A percentile compares a stretch with the other conserved stretches of the same genome.
Conservation (phyloP, 2,329 filamentous ascomycete genomes). For the Pseudogymnoascus sp. region DNA sequence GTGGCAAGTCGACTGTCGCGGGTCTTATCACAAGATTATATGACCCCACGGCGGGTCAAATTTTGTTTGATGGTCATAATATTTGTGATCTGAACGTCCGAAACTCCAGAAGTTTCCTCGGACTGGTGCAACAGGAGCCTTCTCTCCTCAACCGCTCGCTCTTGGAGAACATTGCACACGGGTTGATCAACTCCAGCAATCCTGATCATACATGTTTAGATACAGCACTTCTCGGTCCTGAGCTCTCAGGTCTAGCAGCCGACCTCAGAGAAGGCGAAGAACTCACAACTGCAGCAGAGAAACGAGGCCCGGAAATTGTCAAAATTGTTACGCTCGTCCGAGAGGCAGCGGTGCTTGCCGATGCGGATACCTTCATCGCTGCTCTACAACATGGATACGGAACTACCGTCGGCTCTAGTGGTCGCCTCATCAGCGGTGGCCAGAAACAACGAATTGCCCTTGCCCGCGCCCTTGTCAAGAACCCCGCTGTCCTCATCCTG, state of each 20-base stretch:
- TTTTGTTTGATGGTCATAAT: conserved; percentile 32
- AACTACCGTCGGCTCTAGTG: conserved; percentile 17
- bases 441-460: conserved; percentile 76
- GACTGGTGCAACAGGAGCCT: conserved; percentile 20
- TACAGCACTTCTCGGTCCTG: conserved; percentile 40
- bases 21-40: conserved; percentile 51
- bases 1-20: conserved; percentile 50
- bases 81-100: conserved; percentile 30
- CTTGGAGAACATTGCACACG: conserved; percentile 43
- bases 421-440: conserved; percentile 60
- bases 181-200: conserved; percentile 32
- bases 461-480: conserved; percentile 47
- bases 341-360: conserved; percentile 46
- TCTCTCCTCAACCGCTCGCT: conserved; percentile 35
- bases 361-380: conserved; percentile 48
- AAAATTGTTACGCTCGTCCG: conserved; percentile 46
- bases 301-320: conserved; percentile 36
- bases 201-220: conserved; percentile 12
- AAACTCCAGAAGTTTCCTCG: conserved; percentile 36
- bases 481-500: conserved; percentile 50
- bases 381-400: conserved; percentile 34
- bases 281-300: conserved; percentile 37
- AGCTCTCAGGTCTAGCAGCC: conserved; percentile 43
- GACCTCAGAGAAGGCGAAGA: conserved; percentile 44
- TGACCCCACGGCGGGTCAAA: conserved; percentile 38